phyloP scores from a whole-genome alignment of 2,329 filamentous ascomycete species.

The Paracoccidioides brasiliensis region DNA sequence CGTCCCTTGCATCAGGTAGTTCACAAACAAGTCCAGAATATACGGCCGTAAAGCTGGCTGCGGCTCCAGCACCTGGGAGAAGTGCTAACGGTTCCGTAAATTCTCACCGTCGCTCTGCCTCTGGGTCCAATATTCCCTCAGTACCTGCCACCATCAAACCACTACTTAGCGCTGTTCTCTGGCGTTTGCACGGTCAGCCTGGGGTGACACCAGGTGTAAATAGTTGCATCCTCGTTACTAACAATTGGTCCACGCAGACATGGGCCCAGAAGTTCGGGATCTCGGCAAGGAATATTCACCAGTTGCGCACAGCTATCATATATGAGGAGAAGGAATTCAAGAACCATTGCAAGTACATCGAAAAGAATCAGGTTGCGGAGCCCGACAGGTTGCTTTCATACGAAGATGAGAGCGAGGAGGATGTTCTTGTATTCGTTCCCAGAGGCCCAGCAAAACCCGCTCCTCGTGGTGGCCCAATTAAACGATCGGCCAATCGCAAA shows the following conservation, averaged over 20 bases:
- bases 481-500: constrained; percentile 17
- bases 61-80: constrained; percentile 14
- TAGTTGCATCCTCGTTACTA: constrained; percentile 32
- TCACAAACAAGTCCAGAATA: constrained; percentile 35
- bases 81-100: constrained; percentile 13
- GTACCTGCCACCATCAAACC: constrained; percentile 29
- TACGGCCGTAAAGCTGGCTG: constrained; percentile 16
- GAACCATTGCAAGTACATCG: constrained; percentile 32
- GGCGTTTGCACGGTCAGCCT: constrained; percentile 27
- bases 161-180: constrained; percentile 33
- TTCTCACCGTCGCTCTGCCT: constrained; percentile 22
- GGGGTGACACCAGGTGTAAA: constrained; percentile 21
- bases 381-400: constrained; percentile 33
- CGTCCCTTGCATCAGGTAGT: constrained; percentile 32
- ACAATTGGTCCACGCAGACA: constrained; percentile 30
- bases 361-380: constrained; percentile 27
- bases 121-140: constrained; percentile 24
- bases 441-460: constrained; percentile 28
- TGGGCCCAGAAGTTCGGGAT: constrained; percentile 38
- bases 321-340: constrained; percentile 35
- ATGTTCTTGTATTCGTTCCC: constrained; percentile 35
- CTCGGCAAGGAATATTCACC: constrained; percentile 35
- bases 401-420: constrained; percentile 37
- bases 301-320: constrained; percentile 35
- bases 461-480: constrained; percentile 15